Conservation (phyloP, 768 basidiomycete genomes). For the Nidularia sp. region DNA sequence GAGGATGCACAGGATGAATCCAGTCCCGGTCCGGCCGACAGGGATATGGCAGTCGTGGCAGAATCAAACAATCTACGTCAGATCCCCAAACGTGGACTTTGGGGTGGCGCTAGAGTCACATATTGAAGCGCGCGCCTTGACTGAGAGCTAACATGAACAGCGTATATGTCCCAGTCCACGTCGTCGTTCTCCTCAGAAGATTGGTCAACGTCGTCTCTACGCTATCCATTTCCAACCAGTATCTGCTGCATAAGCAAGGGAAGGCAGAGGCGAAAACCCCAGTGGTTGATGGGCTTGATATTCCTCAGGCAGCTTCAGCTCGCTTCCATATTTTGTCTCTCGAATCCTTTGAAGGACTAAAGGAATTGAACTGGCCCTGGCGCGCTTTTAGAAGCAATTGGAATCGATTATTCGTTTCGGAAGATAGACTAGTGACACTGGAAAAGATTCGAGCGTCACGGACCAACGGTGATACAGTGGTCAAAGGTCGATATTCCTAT, state of each 20-base stretch:
- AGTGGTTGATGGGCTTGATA: too few species aligned
- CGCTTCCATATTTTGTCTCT: conserved; percentile 1
- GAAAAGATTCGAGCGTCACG: neutral
- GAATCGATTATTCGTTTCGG: conserved; percentile 10
- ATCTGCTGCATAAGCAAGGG: conserved; percentile 30
- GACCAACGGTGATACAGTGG: too few species aligned
- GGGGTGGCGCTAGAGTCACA: too few species aligned
- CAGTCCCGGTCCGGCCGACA: too few species aligned
- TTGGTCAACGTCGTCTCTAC: conserved; percentile 66
- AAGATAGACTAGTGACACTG: neutral
- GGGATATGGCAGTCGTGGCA: too few species aligned
- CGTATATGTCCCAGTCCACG: conserved; percentile 52
- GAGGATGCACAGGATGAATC: too few species aligned
- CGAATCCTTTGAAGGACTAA: conserved; percentile 11
- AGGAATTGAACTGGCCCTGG: conserved; percentile 21
- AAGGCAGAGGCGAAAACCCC: conserved; percentile 3
- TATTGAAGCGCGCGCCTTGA: too few species aligned
- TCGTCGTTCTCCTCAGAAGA: conserved; percentile 58
- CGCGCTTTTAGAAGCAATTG: conserved; percentile 18
- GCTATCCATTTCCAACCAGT: conserved; percentile 68
- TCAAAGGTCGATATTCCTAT: too few species aligned
- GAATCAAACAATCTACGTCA: too few species aligned
- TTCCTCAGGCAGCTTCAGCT: neutral
- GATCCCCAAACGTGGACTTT: too few species aligned
- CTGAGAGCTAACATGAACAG: conserved; percentile 36